phyloP scores from a whole-genome alignment of 2,329 filamentous ascomycete genomes.

The Mycocentrospora acerina region DNA sequence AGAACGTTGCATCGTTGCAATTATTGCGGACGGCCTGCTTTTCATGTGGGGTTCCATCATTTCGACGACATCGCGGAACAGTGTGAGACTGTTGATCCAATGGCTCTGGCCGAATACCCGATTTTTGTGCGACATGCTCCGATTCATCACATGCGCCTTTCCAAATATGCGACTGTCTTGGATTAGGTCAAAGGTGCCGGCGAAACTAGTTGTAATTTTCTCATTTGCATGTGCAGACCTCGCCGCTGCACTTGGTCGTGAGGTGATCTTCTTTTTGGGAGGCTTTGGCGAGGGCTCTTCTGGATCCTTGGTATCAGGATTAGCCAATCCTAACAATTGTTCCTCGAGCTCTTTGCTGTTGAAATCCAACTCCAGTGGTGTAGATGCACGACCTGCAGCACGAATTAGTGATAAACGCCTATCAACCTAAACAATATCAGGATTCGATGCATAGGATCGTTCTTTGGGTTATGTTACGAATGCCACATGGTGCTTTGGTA shows the following conservation, averaged over 20 bases:
- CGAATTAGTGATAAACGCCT: no score
- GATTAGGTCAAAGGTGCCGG: slow-evolving; percentile 49
- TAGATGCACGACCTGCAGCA: no score
- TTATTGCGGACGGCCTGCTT: slow-evolving; percentile 42
- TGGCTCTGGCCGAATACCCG: slow-evolving; percentile 60
- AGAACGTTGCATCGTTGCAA: slow-evolving; percentile 49
- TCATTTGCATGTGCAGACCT: slow-evolving; percentile 21
- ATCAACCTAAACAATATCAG: no score
- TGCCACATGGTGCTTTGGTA: no score
- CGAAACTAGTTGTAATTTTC: slow-evolving; percentile 20
- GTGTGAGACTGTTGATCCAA: slow-evolving; percentile 54
- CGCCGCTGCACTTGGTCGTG: background rate
- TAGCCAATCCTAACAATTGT: slow-evolving; percentile 18
- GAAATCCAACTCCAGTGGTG: background rate
- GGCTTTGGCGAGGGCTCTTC: slow-evolving; percentile 1
- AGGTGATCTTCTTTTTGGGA: slow-evolving; percentile 13
- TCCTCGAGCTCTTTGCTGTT: slow-evolving; percentile 45
- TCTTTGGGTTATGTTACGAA: no score
- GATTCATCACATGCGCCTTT: slow-evolving; percentile 37
- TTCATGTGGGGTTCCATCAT: slow-evolving; percentile 46
- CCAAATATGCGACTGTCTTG: slow-evolving; percentile 39
- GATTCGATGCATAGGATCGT: no score
- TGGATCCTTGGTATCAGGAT: slow-evolving; percentile 18
- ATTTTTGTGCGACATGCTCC: slow-evolving; percentile 57
- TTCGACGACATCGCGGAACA: slow-evolving; percentile 50